Evolutionary conservation across 345 rosid genomes (phyloP), one percentile per base, ranked within the genome.

Genomic region (Dipteronia dyeriana): DNA sequence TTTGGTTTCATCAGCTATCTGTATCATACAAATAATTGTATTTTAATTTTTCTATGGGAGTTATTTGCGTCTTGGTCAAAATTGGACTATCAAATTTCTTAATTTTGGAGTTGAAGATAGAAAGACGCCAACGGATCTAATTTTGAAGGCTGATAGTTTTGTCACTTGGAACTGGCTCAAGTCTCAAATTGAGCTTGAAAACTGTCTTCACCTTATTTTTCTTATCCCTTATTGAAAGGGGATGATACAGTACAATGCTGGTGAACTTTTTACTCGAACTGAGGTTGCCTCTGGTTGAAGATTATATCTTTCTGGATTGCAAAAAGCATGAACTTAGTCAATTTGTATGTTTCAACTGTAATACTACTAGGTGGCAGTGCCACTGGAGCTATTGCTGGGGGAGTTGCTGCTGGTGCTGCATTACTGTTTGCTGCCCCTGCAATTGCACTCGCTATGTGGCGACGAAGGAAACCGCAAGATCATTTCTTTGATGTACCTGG

Each of bases 331-430:
- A 60, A 74, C 31, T 39, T 63, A 70, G 74, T 49, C 8, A 56
- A 38, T 13, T 26, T 56, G 20, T 71, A 57, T 26, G 61, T 47
- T 23, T 80, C 65, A 47, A 38, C 74, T 73, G 13, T 79, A 45
- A 51, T 84, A 62, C 70, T 60, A 79, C 76, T 75, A 96, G 98
- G 89, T 82, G 79, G 78, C 66, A 86, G 82, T 81, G 85, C 81
- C 47, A 95, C 92, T 77, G 97, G 97, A 80, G 88, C 93, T 76
- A 96, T 94, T 80, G 98, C 97, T 29, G 98, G 98, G 43, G 99
- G 99, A 71, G 99, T 96, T 74, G 98, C 97, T 80, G 98, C 98
- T 57, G 98, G 97, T 70, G 97, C 98, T 82, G 97, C 97, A 66
- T 85, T 96, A 84, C 84, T 96, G 74, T 94, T 96, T 84, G 98